Base-by-base conservation (phyloP, 495 filamentous ascomycete genomes). In the Jackrogersella multiformis region DNA sequence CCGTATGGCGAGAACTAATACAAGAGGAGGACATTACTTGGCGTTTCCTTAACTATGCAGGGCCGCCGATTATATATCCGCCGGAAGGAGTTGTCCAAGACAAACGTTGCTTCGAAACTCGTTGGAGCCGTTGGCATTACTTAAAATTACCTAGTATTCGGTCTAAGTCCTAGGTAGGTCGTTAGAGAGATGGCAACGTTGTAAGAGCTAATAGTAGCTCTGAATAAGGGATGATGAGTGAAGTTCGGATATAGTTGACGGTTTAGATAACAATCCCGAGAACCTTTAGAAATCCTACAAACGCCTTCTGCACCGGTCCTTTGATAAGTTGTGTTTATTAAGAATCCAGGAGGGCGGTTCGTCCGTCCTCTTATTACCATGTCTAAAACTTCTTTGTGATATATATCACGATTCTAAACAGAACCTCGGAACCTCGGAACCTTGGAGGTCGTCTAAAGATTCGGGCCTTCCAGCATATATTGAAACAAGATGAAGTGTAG, bases 391-490 rank as follows among this genome's bases (percentile, higher is more conserved):
- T 36, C 49, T 53, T 53, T 53, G 32, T 53, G 49, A 36, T 49
- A 24, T 18, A 36, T 53, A 18, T 30, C 16, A 38, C 12, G 7
- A n/a, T 16, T 53, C 32, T 6, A 18, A 52, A 36, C 16, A 7
- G 46, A 18, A 32, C n/a, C 0, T 30, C 5, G 5, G 5, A 51
- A 13, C n/a, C n/a, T n/a, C n/a, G n/a, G 42, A 24, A 35, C 5
- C 8, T 23, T 24, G 21, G 24, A 5, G 1, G 12, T 18, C 23
- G 4, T 36, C 26, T 44, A 12, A 49, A 46, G 34, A 63, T 63
- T 63, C 60, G 60, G 60, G 32, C 60, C 60, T 34, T 63, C 24
- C 60, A 56, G 15, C 39, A 20, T 23, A 20, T 23, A 61, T 41
- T 18, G 35, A 23, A 46, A 58, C 39, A 36, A 52, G 6, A n/a